Evolutionary conservation across 1,139 yeast species (phyloP), one percentile per base, ranked within the genome.

Genomic region (Cylindricascospora bacillispora): DNA sequence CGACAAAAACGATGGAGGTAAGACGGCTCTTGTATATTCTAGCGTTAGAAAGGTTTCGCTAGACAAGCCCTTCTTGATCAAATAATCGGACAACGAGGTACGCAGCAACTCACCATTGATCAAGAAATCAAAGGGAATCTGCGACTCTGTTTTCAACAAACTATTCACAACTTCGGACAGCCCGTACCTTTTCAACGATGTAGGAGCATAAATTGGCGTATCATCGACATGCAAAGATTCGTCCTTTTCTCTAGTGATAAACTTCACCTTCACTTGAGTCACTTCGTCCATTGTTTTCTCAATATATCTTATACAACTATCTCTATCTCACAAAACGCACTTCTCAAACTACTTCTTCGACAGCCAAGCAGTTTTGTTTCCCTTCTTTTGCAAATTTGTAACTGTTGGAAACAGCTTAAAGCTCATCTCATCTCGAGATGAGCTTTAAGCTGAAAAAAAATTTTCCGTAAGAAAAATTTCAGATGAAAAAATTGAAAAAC

Each of bases 151-250:
- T 22, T 63, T 66, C 24, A 89, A 62, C 35, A 89, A 65, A 59
- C 86, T 95, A 59, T 89, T 92, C 22, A 89, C 95, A 51, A 89
- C 76, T 57, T 89, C 97, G 1, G 95, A 83, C 29, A 89, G 68
- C 31, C 99, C 98, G 53, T 73, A 86, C 54, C 97, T 69, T 46
- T 81, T 85, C 45, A 89, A 66, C 3, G 78, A 60, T 18, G 79
- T 80, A 13, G 98, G 98, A 11, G 85, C 95, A 49, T 68, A 81
- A 34, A 86, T 64, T 6, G 95, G 93, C 25, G 79, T 71, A 33
- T 83, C 93, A n/a, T 80, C 69, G 4, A 83, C 82, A 31, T 71
- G 75, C 30, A 79, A 51, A 13, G 69, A 52, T 39, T 78, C 75
- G 41, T 82, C 93, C 40, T 72, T 76, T 47, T 86, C 95, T 43